Base-by-base conservation (phyloP, 1,139 yeast genomes). In the Martiniozyma asiatica region DNA sequence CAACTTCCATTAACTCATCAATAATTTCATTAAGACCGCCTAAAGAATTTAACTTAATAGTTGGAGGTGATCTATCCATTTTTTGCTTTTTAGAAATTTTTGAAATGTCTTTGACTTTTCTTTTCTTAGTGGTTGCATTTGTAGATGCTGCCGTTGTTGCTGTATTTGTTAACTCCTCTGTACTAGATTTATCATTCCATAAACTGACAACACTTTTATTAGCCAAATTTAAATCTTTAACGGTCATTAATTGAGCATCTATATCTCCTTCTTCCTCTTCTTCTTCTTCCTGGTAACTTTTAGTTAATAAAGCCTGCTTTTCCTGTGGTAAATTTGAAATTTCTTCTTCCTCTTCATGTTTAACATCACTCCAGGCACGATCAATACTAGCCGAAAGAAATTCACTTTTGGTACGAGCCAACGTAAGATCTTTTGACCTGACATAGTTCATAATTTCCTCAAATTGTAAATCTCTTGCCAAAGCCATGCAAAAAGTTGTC, bases 21-120 rank as follows among this genome's bases (percentile, higher is more conserved):
- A 89, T 73, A 14, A 87, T 75, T 34, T 68, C 73, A 39, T 80
- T 94, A 53, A 92, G 72, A 2, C 99, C 98, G 23, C 99, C 99
- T 14, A 89, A 59, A 25, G 84, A 73, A 5, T 81, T 63, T 19
- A 89, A 58, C 6, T 74, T 68, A 15, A 61, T 44, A 1, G 72
- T 54, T n/a, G 94, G 93, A 4, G 92, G 84, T 0, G 76, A 57
- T 50, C 84, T 67, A 41, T 77, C 82, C 43, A 55, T 46, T 45
- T 59, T 57, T 24, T 60, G 61, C 39, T 68, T 59, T 36, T 39
- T 37, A 1, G 55, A 37, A 6, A 54, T 37, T 21, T 39, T 37
- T 20, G 50, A 43, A 7, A 48, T 35, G 3, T 45, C 43, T 36
- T 60, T 55, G 16, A 58, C 40, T 40, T 58, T 47, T 46, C 60